Conservation (phyloP, 1,284 basidiomycete species). For the Leccinum pachyderme region DNA sequence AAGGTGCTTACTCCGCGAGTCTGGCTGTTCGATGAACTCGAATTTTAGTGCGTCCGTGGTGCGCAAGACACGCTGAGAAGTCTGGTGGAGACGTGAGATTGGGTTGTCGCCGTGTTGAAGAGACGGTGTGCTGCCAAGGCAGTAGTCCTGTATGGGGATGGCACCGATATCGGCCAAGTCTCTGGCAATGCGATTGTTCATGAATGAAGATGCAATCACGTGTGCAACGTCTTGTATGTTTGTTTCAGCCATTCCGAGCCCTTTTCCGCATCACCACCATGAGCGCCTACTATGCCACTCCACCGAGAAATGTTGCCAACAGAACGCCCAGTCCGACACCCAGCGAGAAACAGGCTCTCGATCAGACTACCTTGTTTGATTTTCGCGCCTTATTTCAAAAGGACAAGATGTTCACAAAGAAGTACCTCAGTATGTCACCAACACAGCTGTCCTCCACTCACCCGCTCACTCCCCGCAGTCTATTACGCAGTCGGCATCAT, state of each 20-base stretch:
- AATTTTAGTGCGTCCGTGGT: slow-evolving; percentile 39
- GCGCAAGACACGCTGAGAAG: slow-evolving; percentile 43
- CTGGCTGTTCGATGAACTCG: slow-evolving; percentile 42
- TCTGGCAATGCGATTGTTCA: slow-evolving; percentile 10
- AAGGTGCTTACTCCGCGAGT: slow-evolving; percentile 32
- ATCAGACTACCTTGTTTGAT: slow-evolving; percentile 41
- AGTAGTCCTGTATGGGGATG: slow-evolving; percentile 24
- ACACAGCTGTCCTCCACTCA: too few species aligned
- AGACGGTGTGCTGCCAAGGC: neutral
- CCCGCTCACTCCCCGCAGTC: slow-evolving; percentile 36
- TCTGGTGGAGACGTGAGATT: slow-evolving; percentile 40
- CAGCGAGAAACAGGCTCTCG: slow-evolving; percentile 49
- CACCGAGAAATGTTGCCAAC: slow-evolving; percentile 8
- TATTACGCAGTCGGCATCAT: slow-evolving; percentile 47
- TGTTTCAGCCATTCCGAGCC: neutral
- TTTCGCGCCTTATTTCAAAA: slow-evolving; percentile 39
- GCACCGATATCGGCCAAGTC: slow-evolving; percentile 22
- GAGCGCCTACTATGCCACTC: slow-evolving; percentile 22
- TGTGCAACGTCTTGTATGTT: neutral
- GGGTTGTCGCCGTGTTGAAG: slow-evolving; percentile 9
- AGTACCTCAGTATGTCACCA: slow-evolving; percentile 41
- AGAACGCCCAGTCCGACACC: slow-evolving; percentile 63
- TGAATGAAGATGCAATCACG: neutral
- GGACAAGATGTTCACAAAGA: slow-evolving; percentile 29
- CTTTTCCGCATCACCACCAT: slow-evolving; percentile 7